Evolutionary conservation across 2,329 filamentous ascomycete genomes (phyloP).

Genomic region (Fusarium camptoceras): DNA sequence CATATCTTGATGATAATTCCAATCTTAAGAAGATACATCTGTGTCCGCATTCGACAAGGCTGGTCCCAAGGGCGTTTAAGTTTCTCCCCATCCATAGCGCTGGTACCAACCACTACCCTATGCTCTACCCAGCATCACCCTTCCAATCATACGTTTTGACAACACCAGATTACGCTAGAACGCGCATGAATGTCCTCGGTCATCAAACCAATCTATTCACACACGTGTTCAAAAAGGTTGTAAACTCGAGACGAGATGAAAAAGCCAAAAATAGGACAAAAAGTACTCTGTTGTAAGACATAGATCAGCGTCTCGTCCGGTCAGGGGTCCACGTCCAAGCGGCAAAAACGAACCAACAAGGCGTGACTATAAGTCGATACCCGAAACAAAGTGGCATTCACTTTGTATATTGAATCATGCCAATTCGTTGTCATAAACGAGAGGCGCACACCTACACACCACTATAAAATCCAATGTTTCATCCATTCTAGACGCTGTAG

Average conservation of each 20-base stretch:
- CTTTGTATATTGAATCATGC: background rate
- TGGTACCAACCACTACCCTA: background rate
- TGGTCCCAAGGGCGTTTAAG: slow-evolving; percentile 22
- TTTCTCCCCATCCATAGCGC: background rate
- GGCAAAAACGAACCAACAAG: background rate
- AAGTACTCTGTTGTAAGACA: background rate
- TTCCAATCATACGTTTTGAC: background rate
- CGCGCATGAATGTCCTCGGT: background rate
- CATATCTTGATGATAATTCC: too few relatives aligned
- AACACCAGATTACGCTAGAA: background rate
- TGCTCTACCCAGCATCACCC: background rate
- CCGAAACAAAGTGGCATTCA: slow-evolving; percentile 1
- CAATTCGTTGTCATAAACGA: background rate
- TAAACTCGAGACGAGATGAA: background rate
- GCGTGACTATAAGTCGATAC: slow-evolving; percentile 1
- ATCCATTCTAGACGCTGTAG: background rate
- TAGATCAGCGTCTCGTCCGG: background rate
- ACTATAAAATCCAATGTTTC: background rate
- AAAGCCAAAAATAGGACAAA: background rate
- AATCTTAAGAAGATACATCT: background rate
- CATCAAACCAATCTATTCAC: background rate
- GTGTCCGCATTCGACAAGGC: slow-evolving; percentile 22
- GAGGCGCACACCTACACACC: background rate
- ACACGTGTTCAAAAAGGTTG: background rate
- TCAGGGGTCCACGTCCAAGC: background rate